phyloP scores from a whole-genome alignment of 1,284 basidiomycete genomes.

The Ustilago cynodontis region DNA sequence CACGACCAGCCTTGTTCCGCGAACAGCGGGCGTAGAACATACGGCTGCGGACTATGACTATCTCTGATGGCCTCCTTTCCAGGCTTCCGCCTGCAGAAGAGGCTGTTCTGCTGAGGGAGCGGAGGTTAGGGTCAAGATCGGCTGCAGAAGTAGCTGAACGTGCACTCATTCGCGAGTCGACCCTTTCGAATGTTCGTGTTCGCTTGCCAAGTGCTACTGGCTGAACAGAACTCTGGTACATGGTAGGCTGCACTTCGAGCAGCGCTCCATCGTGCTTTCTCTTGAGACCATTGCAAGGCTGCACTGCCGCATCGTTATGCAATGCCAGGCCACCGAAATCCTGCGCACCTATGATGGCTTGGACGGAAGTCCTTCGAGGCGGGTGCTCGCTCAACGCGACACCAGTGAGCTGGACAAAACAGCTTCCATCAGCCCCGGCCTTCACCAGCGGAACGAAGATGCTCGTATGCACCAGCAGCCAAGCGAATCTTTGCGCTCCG shows the following conservation, averaged over 20 bases:
- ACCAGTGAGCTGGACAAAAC: conserved; percentile 83
- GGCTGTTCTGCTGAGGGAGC: neutral
- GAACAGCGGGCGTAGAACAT: conserved; percentile 79
- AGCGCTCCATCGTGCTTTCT: conserved; percentile 21
- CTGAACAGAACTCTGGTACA: neutral
- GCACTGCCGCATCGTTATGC: neutral
- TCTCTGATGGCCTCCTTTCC: conserved; percentile 71
- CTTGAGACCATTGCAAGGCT: neutral
- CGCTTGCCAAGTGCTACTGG: conserved; percentile 4
- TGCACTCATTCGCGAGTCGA: conserved; percentile 23
- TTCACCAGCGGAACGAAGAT: conserved; percentile 78
- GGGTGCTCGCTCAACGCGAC: conserved; percentile 74
- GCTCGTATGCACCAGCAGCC: conserved; percentile 79
- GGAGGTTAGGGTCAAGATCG: conserved; percentile 3
- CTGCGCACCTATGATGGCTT: neutral
- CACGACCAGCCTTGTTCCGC: conserved; percentile 72
- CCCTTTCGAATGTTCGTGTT: conserved; percentile 12
- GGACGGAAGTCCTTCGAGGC: neutral
- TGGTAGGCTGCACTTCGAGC: neutral
- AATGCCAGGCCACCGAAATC: neutral
- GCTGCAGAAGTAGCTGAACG: conserved; percentile 19
- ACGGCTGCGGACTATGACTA: conserved; percentile 75
- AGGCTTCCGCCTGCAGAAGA: neutral
- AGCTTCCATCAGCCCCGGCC: conserved; percentile 74
- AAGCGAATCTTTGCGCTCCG: conserved; percentile 79